phyloP scores from a whole-genome alignment of 2,329 filamentous ascomycete genomes.

The Aspergillus glaucus region DNA sequence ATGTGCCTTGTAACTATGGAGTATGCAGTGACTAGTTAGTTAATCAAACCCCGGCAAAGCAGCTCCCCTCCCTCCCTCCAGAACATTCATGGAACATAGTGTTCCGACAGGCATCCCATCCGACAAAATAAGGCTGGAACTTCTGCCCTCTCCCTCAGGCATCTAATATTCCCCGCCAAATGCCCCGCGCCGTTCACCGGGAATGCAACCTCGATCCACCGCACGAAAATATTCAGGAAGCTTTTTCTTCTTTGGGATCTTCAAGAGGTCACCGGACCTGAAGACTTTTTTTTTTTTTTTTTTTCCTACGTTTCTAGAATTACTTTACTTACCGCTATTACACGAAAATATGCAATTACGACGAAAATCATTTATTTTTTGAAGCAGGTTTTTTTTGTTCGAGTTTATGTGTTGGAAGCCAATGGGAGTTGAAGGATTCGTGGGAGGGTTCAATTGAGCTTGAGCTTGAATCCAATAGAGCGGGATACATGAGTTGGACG shows the following conservation, averaged over 20 bases:
- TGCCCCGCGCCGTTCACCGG: background rate
- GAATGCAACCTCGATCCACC: conserved; percentile 10
- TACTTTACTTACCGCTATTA: too few species aligned
- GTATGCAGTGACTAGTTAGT: background rate
- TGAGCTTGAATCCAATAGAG: too few species aligned
- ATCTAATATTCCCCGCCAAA: background rate
- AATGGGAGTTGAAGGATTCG: too few species aligned
- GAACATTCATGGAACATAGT: too few species aligned
- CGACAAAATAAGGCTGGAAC: background rate
- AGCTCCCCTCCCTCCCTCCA: too few species aligned
- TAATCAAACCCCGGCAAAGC: background rate
- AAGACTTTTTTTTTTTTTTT: background rate
- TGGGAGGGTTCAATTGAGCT: too few species aligned
- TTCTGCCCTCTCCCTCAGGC: background rate
- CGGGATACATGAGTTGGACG: too few species aligned
- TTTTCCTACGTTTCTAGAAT: background rate
- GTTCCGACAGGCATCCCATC: background rate
- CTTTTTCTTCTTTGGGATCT: background rate
- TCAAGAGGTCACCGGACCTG: background rate
- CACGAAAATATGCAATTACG: too few species aligned
- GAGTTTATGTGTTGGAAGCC: too few species aligned
- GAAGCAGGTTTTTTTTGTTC: too few species aligned
- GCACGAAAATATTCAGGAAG: conserved; percentile 12
- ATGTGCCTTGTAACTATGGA: background rate
- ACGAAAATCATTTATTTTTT: too few species aligned